These are phyloP conservation scores for Ambrosia hybrid DNA, from an alignment of 140 eudicot species.

Conservation along the genomic window DNA sequence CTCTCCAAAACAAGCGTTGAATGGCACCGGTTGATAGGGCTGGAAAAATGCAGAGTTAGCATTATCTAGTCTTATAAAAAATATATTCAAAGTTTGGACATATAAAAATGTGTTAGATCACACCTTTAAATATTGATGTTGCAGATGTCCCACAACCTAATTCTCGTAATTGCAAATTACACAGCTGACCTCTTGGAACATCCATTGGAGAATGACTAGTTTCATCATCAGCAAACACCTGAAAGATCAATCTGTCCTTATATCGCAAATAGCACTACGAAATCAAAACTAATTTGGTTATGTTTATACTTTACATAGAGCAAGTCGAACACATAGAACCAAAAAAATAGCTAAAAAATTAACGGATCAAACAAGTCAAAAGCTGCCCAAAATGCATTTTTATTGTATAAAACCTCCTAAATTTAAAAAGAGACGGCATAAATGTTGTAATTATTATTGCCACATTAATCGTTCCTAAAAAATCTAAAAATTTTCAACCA, in stretches of 20 bases:
- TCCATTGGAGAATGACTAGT: slow-evolving; percentile 47
- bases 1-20: slow-evolving; percentile 56
- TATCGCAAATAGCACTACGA: background rate
- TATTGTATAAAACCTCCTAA: background rate
- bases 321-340: background rate
- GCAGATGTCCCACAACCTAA: slow-evolving; percentile 60
- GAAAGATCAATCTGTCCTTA: slow-evolving; percentile 18
- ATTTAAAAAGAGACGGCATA: background rate
- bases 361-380: background rate
- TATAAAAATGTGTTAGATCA: background rate
- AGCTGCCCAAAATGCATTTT: background rate
- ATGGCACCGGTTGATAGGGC: slow-evolving; percentile 41
- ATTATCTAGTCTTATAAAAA: slow-evolving; percentile 1
- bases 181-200: slow-evolving; percentile 48
- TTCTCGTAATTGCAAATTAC: slow-evolving; percentile 36
- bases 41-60: slow-evolving; percentile 24
- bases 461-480: background rate
- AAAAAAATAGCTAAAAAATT: background rate
- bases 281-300: background rate
- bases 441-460: background rate
- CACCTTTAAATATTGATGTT: slow-evolving; percentile 64
- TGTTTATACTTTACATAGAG: background rate
- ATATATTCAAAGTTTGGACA: slow-evolving; percentile 2
- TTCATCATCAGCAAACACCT: slow-evolving; percentile 89
- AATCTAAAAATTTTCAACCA: background rate